Evolutionary conservation across 208 protist genomes (phyloP).

Genomic region (Herpetomonas samuelpessoai): DNA sequence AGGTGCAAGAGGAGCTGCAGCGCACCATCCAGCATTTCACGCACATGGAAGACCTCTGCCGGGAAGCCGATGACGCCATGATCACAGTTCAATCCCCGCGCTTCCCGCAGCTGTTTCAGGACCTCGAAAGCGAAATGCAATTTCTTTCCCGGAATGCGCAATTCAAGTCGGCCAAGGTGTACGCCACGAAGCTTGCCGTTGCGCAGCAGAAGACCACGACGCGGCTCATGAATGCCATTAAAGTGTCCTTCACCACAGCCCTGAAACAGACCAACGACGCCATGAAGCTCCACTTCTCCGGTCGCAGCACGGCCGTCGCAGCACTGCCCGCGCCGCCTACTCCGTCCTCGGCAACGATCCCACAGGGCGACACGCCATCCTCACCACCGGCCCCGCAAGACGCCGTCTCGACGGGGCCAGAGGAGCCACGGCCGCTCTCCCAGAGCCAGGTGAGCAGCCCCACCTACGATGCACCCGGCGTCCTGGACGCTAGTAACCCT

Average conservation of each 20-base stretch:
- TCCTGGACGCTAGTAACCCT: slow-evolving; percentile 17
- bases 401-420: background rate
- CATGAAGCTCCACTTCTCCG: background rate
- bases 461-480: background rate
- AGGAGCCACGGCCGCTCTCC: background rate
- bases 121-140: slow-evolving; percentile 73
- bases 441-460: background rate
- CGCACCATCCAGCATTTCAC: slow-evolving; percentile 73
- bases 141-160: slow-evolving; percentile 61
- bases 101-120: slow-evolving; percentile 71
- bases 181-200: slow-evolving; percentile 55
- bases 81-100: slow-evolving; percentile 57
- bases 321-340: too few species aligned
- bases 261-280: slow-evolving; percentile 21
- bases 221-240: slow-evolving; percentile 48
- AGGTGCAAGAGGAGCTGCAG: slow-evolving; percentile 67
- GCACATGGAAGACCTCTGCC: slow-evolving; percentile 68
- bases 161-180: slow-evolving; percentile 77
- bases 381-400: background rate
- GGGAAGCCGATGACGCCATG: slow-evolving; percentile 58
- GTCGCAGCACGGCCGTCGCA: background rate
- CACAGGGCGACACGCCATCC: background rate
- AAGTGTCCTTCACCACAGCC: slow-evolving; percentile 35
- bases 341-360: background rate
- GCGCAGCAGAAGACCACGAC: slow-evolving; percentile 55